Evolutionary conservation across 768 basidiomycete genomes (phyloP), one percentile per base, ranked within the genome.

Genomic region (Termitomyces eurrhizus): DNA sequence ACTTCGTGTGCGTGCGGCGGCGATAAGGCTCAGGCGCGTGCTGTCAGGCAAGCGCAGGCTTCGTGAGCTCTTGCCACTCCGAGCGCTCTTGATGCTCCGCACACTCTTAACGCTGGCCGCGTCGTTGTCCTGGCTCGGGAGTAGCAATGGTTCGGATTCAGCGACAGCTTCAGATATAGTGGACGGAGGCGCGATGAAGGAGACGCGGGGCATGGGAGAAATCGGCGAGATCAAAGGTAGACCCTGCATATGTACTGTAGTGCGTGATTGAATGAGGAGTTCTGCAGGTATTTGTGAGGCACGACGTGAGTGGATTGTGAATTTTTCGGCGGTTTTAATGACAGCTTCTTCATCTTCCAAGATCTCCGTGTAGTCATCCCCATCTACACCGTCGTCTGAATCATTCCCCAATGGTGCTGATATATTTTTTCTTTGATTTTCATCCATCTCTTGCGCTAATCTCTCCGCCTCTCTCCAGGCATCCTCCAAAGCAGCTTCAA

Each of bases 381-480:
- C 46, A 36, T 49, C 59, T 59, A 75, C 77, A 42, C 81, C 68
- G 8, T 76, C 71, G 65, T 66, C 39, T 66, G 68, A 8, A 66
- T 62, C 29, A 55, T 26, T 36, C 32, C 33, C 57, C 46, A 51
- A 39, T 21, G 21, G 26, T 14, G 4, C 36, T n/a, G n/a, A 18
- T 39, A 12, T 18, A 50, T 69, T 67, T 13, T 66, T 74, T 29
- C 69, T 71, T 56, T 87, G 84, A 54, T 84, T 70, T 46, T 83
- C 83, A 68, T 93, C 90, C 66, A 92, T 80, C 68, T 92, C 88
- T 55, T 76, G 70, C 1, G 90, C 92, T 65, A 92, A 76, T 45
- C 81, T 83, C 65, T 90, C 87, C 2, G 90, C 92, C 60, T 87
- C 85, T 51, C 79, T 80, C 92, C 92, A 93, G 0, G 90, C 92